Evolutionary conservation across 805 yeast genomes (phyloP).

Genomic region (Jamesozyma jinghongensis): DNA sequence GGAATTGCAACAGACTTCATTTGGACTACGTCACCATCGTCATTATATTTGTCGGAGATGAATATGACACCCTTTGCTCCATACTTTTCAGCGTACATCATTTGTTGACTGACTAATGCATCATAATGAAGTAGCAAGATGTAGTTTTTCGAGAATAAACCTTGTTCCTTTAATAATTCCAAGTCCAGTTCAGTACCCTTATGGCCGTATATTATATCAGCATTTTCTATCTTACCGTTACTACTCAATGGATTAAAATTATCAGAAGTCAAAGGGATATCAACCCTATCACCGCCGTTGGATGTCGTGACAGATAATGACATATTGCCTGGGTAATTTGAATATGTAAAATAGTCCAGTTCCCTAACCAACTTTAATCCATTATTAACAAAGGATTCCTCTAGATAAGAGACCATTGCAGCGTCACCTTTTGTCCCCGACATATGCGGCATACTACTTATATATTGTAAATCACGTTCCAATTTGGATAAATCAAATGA

Average conservation of each 20-base stretch:
- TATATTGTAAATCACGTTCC: conserved; percentile 58
- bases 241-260: conserved; percentile 67
- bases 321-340: conserved; percentile 44
- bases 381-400: conserved; percentile 47
- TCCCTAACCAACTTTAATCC: conserved; percentile 40
- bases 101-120: conserved; percentile 40
- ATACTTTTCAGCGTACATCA: conserved; percentile 43
- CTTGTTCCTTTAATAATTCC: conserved; percentile 30
- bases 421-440: conserved; percentile 85
- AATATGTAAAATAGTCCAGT: conserved; percentile 42
- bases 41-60: conserved; percentile 38
- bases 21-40: conserved; percentile 28
- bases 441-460: conserved; percentile 74
- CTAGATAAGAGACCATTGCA: conserved; percentile 58
- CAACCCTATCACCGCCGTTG: not conserved
- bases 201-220: conserved; percentile 52
- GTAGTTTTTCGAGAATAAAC: conserved; percentile 36
- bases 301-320: not conserved
- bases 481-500: conserved; percentile 48
- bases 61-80: conserved; percentile 65
- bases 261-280: conserved; percentile 22
- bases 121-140: conserved; percentile 58
- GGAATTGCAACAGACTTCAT: conserved; percentile 46
- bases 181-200: conserved; percentile 56
- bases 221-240: conserved; percentile 43